Conservation (phyloP, 2,329 filamentous ascomycete species). For the Neofusicoccum sp. region DNA sequence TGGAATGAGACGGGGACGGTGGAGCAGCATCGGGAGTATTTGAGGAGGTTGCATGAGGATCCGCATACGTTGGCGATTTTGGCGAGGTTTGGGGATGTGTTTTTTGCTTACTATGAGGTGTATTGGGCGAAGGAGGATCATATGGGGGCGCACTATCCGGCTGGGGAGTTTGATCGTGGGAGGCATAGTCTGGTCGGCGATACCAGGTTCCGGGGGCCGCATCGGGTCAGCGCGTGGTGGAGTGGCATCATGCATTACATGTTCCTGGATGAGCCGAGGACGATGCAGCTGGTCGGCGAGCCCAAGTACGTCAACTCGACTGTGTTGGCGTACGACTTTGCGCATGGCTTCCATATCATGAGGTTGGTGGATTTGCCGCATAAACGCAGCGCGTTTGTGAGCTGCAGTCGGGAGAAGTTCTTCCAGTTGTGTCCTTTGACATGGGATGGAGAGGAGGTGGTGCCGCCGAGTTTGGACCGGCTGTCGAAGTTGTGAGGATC, state of each 20-base stretch:
- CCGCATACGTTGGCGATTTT: conserved; percentile 70
- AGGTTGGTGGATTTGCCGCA: conserved; percentile 71
- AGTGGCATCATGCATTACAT: conserved; percentile 58
- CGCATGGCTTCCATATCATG: conserved; percentile 69
- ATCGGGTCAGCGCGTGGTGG: conserved; percentile 59
- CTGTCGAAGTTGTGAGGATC: not conserved
- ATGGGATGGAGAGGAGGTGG: not conserved
- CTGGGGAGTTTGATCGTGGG: conserved; percentile 58
- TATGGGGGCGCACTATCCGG: conserved; percentile 58
- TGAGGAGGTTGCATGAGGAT: conserved; percentile 66
- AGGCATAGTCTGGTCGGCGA: conserved; percentile 61
- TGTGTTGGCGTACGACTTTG: conserved; percentile 71
- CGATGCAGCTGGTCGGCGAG: conserved; percentile 61
- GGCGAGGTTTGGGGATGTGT: conserved; percentile 67
- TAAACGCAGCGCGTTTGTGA: conserved; percentile 67
- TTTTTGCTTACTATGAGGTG: conserved; percentile 76
- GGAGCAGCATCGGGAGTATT: conserved; percentile 71
- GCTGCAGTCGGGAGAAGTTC: conserved; percentile 65
- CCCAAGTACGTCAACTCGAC: conserved; percentile 69
- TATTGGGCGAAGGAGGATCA: conserved; percentile 72
- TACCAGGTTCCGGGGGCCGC: conserved; percentile 52
- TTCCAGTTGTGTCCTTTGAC: conserved; percentile 63
- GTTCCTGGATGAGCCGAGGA: conserved; percentile 59
- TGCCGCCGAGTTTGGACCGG: not conserved
- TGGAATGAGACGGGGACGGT: conserved; percentile 78